phyloP scores from a whole-genome alignment of 768 basidiomycete species.

The Hirschioporus abietinus region DNA sequence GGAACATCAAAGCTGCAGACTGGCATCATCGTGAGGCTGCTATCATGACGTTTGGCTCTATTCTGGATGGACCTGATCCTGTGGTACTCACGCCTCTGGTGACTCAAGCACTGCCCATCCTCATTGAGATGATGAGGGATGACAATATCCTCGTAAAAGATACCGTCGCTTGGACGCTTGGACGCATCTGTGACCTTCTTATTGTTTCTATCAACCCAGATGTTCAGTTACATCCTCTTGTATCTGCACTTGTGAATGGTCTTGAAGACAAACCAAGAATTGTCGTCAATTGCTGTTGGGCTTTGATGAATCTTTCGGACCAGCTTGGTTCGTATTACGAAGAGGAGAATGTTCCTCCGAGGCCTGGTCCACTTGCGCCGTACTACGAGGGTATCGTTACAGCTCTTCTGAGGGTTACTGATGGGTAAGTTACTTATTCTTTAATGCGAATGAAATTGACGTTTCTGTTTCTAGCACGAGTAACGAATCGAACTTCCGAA shows the following conservation, averaged over 20 bases:
- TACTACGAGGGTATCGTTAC: slow-evolving; percentile 86
- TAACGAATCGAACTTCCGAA: slow-evolving; percentile 91
- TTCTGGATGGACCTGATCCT: slow-evolving; percentile 94
- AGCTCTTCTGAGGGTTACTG: slow-evolving; percentile 81
- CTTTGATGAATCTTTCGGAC: slow-evolving; percentile 91
- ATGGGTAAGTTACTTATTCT: slow-evolving; percentile 51
- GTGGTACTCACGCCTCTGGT: slow-evolving; percentile 84
- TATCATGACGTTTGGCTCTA: slow-evolving; percentile 97
- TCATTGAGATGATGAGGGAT: slow-evolving; percentile 96
- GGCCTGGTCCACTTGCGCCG: slow-evolving; percentile 68
- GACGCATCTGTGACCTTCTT: slow-evolving; percentile 88
- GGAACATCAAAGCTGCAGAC: slow-evolving; percentile 84
- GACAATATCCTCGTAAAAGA: slow-evolving; percentile 84
- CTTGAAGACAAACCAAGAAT: slow-evolving; percentile 80
- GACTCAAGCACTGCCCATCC: slow-evolving; percentile 86
- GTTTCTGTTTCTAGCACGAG: slow-evolving; percentile 41
- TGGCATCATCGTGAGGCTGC: slow-evolving; percentile 98
- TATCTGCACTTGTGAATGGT: slow-evolving; percentile 78
- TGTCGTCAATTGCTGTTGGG: slow-evolving; percentile 93
- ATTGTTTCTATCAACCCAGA: slow-evolving; percentile 85
- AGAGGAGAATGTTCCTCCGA: slow-evolving; percentile 47
- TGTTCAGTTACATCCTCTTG: slow-evolving; percentile 76
- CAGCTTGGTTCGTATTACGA: slow-evolving; percentile 71
- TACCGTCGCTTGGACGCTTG: slow-evolving; percentile 96
- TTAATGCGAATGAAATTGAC: slow-evolving; percentile 11